Percentiles rank a stretch among this genome's conserved stretches.
Conservation (phyloP, 352 stramenopile species). For the Globisporangium cylindrosporum region DNA sequence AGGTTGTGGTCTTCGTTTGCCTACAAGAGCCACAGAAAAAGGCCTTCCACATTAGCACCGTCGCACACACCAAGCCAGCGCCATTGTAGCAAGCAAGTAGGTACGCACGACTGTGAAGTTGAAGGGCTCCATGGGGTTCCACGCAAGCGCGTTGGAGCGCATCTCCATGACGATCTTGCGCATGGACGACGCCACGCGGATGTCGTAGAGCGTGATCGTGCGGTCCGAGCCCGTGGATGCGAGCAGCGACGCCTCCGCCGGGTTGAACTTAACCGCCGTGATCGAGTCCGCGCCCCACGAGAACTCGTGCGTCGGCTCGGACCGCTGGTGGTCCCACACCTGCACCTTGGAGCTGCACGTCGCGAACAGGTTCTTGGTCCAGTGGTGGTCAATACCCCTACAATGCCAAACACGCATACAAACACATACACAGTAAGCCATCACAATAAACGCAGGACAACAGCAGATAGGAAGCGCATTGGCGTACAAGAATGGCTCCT, state of each 20-base stretch:
- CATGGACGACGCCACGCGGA: constrained; percentile 89
- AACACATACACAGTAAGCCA: neutral
- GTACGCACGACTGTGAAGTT: constrained; percentile 95
- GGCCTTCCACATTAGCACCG: constrained; percentile 2
- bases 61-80: neutral
- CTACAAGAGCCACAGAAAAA: constrained; percentile 16
- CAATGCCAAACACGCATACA: constrained; percentile 36
- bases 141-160: constrained; percentile 97
- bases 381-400: constrained; percentile 98
- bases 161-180: constrained; percentile 97
- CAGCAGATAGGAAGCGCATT: neutral
- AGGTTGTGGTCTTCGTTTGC: constrained; percentile 99
- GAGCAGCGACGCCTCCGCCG: constrained; percentile 93
- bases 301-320: constrained; percentile 92
- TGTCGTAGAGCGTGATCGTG: constrained; percentile 93
- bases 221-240: constrained; percentile 94
- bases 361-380: constrained; percentile 90
- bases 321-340: constrained; percentile 94
- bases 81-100: neutral
- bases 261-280: constrained; percentile 94
- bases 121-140: constrained; percentile 99
- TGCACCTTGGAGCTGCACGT: constrained; percentile 93
- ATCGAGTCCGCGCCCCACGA: constrained; percentile 95
- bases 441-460: neutral
- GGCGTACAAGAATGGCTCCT: constrained; percentile 81